Percentiles rank a stretch among this genome's conserved stretches.
Evolutionary conservation across 306 rosid genomes (phyloP).

Genomic region (Vigna reflexopilosa): DNA sequence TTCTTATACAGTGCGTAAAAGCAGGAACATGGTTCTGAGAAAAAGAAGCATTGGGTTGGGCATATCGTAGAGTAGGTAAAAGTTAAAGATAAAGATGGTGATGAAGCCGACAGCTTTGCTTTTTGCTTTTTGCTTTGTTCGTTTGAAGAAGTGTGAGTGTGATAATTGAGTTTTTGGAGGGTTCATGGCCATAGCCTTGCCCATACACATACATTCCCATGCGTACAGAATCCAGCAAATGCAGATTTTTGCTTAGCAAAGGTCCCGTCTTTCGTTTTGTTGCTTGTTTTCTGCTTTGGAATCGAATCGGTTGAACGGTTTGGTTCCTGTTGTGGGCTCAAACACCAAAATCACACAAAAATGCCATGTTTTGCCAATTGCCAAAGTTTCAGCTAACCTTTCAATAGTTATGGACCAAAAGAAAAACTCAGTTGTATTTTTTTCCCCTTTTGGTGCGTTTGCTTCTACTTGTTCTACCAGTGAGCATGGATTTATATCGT

Average conservation of each 20-base stretch:
- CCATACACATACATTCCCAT: slow-evolving; percentile 18
- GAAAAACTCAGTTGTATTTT: not conserved
- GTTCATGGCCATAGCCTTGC: slow-evolving; percentile 22
- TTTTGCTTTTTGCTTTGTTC: slow-evolving; percentile 53
- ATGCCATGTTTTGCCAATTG: slow-evolving; percentile 17
- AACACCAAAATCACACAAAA: slow-evolving; percentile 9
- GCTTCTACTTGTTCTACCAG: slow-evolving; percentile 7
- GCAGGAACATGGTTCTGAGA: slow-evolving; percentile 37
- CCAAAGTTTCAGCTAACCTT: slow-evolving; percentile 15
- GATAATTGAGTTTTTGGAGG: slow-evolving; percentile 39
- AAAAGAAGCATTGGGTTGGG: slow-evolving; percentile 42
- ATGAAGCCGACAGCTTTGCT: slow-evolving; percentile 53
- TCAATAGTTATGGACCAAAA: not conserved
- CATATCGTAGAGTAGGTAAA: slow-evolving; percentile 46
- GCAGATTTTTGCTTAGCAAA: slow-evolving; percentile 34
- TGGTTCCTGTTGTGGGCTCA: slow-evolving; percentile 6
- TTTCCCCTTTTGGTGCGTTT: not conserved
- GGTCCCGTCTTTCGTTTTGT: slow-evolving; percentile 33
- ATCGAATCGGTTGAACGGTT: slow-evolving; percentile 21
- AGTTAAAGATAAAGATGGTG: slow-evolving; percentile 71
- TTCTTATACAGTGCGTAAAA: slow-evolving; percentile 46
- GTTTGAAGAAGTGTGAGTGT: slow-evolving; percentile 32
- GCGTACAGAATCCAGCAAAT: slow-evolving; percentile 40
- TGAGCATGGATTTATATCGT: not conserved
- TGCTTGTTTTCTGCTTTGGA: slow-evolving; percentile 18